Conservation (phyloP, 805 yeast species). For the Candida tallmaniae region DNA sequence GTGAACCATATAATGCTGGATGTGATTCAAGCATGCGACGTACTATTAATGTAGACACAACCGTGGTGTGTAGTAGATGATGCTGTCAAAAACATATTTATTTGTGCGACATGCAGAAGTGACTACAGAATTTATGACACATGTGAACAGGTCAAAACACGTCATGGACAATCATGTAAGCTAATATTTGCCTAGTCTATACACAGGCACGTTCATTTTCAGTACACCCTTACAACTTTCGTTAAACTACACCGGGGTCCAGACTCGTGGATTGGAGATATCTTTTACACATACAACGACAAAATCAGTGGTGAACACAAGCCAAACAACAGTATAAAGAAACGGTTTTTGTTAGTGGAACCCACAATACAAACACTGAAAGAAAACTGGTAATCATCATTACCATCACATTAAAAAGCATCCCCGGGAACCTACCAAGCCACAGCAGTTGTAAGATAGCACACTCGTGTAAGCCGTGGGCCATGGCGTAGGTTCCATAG, state of each 20-base stretch:
- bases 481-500: slow-evolving; percentile 52
- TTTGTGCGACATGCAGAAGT: too few relatives aligned
- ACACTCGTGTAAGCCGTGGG: slow-evolving; percentile 42
- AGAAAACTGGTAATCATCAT: slow-evolving; percentile 43
- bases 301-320: slow-evolving; percentile 60
- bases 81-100: too few relatives aligned
- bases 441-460: slow-evolving; percentile 41
- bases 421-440: slow-evolving; percentile 55
- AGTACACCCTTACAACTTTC: too few relatives aligned
- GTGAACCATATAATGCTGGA: too few relatives aligned
- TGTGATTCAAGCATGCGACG: too few relatives aligned
- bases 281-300: slow-evolving; percentile 57
- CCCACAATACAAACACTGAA: slow-evolving; percentile 53
- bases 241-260: slow-evolving; percentile 69
- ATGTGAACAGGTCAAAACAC: too few relatives aligned
- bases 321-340: slow-evolving; percentile 53
- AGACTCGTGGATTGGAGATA: slow-evolving; percentile 57
- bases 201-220: too few relatives aligned
- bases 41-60: too few relatives aligned
- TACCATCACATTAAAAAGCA: slow-evolving; percentile 49
- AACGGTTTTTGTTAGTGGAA: slow-evolving; percentile 53
- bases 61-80: too few relatives aligned
- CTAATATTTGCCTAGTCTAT: too few relatives aligned
- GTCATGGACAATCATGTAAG: too few relatives aligned
- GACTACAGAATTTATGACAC: too few relatives aligned